Base-by-base conservation (phyloP, 441 rosid genomes). In the Sinapis alba region DNA sequence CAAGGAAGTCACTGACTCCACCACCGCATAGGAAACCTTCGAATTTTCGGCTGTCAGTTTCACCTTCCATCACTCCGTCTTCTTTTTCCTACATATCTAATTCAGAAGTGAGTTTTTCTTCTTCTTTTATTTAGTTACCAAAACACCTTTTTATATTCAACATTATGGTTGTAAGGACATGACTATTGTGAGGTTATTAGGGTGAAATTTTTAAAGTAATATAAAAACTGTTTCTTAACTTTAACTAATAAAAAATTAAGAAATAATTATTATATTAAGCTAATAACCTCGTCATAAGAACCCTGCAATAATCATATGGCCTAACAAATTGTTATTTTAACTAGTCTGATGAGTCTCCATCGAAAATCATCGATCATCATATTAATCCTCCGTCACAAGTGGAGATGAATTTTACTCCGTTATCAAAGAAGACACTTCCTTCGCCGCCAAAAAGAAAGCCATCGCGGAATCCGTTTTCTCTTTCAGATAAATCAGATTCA, bases 1-100 rank as follows among this genome's bases (percentile, higher is more conserved):
- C 50, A 62, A 54, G 4, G 54, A 54, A 21, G 19, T 26, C 64
- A 0, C 72, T 51, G 58, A 1, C 60, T 11, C 60, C 82, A 1
- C 38, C 85, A 62, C 73, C 83, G 20, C 92, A 84, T 69, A 74
- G 30, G 87, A 88, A 84, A 82, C 96, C 66, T 50, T 79, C 80
- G 83, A 73, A 61, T 86, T 82, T 59, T 18, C 73, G 59, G 68
- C 36, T 65, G 24, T 65, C 76, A 38, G 50, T 30, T 43, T 64
- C 80, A 5, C 67, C 15, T 47, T 47, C 54, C 20, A 47, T 6
- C 10, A 6, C 54, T 47, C 54, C 54, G 20, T 47, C 54, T 47
- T 15, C 20, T 47, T 16, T 47, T 15, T 47, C 54, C 6, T 16
- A 47, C 9, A 7, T 15, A 47, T 15, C 54, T 7, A 16, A 16